Evolutionary conservation across 345 rosid genomes (phyloP).

Genomic region (Gossypium herbaceum): DNA sequence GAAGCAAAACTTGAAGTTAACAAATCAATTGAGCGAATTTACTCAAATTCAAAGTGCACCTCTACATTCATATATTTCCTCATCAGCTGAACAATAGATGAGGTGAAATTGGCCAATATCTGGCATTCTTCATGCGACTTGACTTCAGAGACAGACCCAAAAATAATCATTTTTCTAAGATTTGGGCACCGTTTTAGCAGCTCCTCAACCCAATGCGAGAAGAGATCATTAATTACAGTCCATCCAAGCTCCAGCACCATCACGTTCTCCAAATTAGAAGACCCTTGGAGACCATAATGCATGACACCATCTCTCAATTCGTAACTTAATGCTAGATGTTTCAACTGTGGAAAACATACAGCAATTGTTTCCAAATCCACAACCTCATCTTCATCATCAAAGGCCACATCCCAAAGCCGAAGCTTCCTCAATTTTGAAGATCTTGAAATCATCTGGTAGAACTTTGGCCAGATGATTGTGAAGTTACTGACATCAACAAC

Average conservation of each 20-base stretch:
- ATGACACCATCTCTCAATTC: constrained; percentile 58
- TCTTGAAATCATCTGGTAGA: constrained; percentile 70
- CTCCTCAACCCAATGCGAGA: constrained; percentile 61
- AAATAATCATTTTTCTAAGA: constrained; percentile 60
- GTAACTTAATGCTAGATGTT: constrained; percentile 72
- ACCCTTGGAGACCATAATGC: constrained; percentile 59
- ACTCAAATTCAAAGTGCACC: constrained; percentile 64
- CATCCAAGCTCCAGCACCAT: constrained; percentile 77
- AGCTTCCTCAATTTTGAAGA: constrained; percentile 69
- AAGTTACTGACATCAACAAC: constrained; percentile 67
- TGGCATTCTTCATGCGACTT: constrained; percentile 64
- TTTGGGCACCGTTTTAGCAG: constrained; percentile 62
- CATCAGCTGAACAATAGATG: constrained; percentile 69
- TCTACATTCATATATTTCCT: constrained; percentile 66
- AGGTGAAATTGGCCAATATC: constrained; percentile 61
- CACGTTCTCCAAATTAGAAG: constrained; percentile 50
- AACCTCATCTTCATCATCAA: constrained; percentile 57
- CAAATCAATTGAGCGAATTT: constrained; percentile 19
- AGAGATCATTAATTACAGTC: constrained; percentile 56
- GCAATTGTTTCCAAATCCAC: constrained; percentile 71
- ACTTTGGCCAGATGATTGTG: constrained; percentile 68
- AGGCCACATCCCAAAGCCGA: constrained; percentile 75
- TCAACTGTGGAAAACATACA: constrained; percentile 56
- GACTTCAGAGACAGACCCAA: constrained; percentile 65
- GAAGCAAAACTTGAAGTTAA: constrained; percentile 19